These are phyloP conservation scores for Blastocystis sp. DNA, from an alignment of 352 stramenopile genomes.

Conservation along the genomic window DNA sequence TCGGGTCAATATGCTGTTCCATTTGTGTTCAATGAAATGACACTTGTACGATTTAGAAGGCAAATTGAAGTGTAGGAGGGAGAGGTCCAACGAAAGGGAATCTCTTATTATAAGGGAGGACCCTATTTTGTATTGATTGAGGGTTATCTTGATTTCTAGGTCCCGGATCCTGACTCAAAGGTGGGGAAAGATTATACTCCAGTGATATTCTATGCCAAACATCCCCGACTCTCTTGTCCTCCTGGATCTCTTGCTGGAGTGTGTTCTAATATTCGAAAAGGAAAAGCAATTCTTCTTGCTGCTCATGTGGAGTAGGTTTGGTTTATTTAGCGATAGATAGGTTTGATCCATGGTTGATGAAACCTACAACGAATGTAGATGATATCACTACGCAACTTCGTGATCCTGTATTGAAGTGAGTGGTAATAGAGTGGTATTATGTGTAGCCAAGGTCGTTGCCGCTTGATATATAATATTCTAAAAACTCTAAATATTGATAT, in stretches of 20 bases:
- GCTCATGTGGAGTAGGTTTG: constrained; percentile 24
- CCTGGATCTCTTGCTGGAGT: constrained; percentile 41
- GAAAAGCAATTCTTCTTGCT: constrained; percentile 30
- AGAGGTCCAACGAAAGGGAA: constrained; percentile 49
- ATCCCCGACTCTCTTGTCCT: constrained; percentile 19
- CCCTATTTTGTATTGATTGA: constrained; percentile 44
- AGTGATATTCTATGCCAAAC: constrained; percentile 45
- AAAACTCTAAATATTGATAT: constrained; percentile 46
- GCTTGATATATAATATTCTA: constrained; percentile 54
- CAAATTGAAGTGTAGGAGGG: background rate
- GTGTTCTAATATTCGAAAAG: constrained; percentile 17
- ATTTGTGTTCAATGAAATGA: constrained; percentile 57
- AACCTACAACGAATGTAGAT: background rate
- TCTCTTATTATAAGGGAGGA: constrained; percentile 60
- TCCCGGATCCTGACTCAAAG: constrained; percentile 4
- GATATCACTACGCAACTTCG: constrained; percentile 1
- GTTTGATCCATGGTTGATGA: constrained; percentile 57
- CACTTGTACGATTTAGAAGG: background rate
- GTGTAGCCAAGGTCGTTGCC: constrained; percentile 44
- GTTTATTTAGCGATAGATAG: background rate
- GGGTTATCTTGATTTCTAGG: background rate
- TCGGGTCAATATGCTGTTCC: constrained; percentile 13
- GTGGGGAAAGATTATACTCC: constrained; percentile 13
- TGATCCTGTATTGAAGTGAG: constrained; percentile 50
- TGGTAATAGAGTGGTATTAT: background rate